Base-by-base conservation (phyloP, 2,329 filamentous ascomycete genomes). In the Onygenales sp. region DNA sequence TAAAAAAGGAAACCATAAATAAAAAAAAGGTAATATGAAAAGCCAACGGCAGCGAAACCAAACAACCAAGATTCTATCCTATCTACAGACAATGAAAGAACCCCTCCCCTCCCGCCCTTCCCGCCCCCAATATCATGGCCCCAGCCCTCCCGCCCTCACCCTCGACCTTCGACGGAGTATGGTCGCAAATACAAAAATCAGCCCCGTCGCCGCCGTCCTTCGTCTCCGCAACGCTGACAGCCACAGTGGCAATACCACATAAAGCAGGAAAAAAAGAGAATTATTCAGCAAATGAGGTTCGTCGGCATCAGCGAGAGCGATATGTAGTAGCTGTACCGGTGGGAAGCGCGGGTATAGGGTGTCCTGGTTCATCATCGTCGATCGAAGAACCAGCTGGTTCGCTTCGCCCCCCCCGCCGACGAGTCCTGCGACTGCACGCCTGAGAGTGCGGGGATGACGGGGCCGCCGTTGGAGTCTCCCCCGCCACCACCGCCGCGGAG, bases 371-470 rank as follows among this genome's bases (percentile, higher is more conserved):
- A 35, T 69, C 61, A 72, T 67, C 70, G 68, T 60, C 68, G 66
- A 61, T 75, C 69, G 61, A 75, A 75, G 63, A 77, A 76, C 74
- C 74, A 77, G 64, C 72, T 76, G 54, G 78, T 89, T 50, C 78
- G 82, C 55, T 85, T 90, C 62, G 78, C 81, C 78, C 7, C 73
- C 85, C 38, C 49, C 31, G 49, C 5, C 78, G 82, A 39, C 2
- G 85, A 80, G 41, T 86, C 83, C 61, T 86, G 87, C 31, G 85
- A 87, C 68, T 86, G 85, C 56, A 86, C 75, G 33, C 64, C 67
- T 38, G 70, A 68, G 49, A 69, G 59, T 48, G 58, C 58, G 47
- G 63, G 55, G 54, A 52, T 58, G 21, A 63, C 57, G 1, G 63
- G 63, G 13, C 70, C 64, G 50, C 63, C 57, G 35, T 69, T 66